Evolutionary conservation across 305 asterid genomes (phyloP).

Genomic region (Rubia peregrina): DNA sequence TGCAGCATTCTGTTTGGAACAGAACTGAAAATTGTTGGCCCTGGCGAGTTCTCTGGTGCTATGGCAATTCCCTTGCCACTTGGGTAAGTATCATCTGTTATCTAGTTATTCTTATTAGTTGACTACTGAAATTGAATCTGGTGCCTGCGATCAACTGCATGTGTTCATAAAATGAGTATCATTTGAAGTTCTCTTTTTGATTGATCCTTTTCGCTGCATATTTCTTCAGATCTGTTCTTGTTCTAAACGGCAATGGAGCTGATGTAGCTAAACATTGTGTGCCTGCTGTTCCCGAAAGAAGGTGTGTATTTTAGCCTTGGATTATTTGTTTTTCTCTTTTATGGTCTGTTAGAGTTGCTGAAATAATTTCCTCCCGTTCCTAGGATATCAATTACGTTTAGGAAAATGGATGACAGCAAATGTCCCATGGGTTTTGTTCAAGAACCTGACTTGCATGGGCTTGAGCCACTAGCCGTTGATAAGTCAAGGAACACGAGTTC

Average conservation of each 20-base stretch:
- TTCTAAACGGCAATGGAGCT: constrained; percentile 89
- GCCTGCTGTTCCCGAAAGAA: constrained; percentile 77
- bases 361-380: constrained; percentile 9
- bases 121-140: background rate
- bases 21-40: constrained; percentile 52
- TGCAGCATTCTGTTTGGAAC: constrained; percentile 75
- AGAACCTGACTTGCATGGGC: constrained; percentile 75
- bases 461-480: constrained; percentile 49
- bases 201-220: constrained; percentile 10
- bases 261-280: constrained; percentile 91
- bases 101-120: background rate
- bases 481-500: constrained; percentile 22
- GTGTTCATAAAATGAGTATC: background rate
- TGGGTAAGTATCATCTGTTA: constrained; percentile 48
- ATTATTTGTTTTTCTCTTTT: background rate
- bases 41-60: constrained; percentile 76
- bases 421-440: constrained; percentile 53
- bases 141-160: constrained; percentile 3
- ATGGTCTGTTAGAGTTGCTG: constrained; percentile 9
- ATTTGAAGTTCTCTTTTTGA: background rate
- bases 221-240: constrained; percentile 79
- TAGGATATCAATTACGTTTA: constrained; percentile 93
- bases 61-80: constrained; percentile 62
- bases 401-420: constrained; percentile 78
- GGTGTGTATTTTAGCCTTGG: constrained; percentile 36